Base-by-base conservation (phyloP, 2,329 filamentous ascomycete species). In the Graphium sp. region DNA sequence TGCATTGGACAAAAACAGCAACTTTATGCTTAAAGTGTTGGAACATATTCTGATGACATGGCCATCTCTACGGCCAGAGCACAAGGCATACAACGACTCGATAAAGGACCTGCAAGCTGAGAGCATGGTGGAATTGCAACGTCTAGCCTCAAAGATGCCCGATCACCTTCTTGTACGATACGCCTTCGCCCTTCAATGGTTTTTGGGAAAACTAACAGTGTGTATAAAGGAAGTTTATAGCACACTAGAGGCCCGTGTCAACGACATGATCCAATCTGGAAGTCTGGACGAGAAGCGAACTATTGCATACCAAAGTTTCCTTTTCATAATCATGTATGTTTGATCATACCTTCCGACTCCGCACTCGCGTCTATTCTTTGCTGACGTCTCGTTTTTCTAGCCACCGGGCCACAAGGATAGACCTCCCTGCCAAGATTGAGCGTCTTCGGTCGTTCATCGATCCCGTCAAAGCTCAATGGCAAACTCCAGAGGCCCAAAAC, bases 11-110 rank as follows among this genome's bases (percentile, higher is more conserved):
- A 75, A 74, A 39, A 79, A 82, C 31, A 67, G 77, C 5, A 65
- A 62, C 20, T 87, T 94, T 48, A 89, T 92, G 50, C 62, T 94
- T 13, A 84, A 80, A 45, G 81, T 93, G 14, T 64, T 95, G 4
- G 83, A 94, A 46, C 81, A 94, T 48, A 84, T 94, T 36, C 63
- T 98, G 21, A 73, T 87, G 43, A 84, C 81, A 19, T 77, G 78
- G 53, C 72, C 82, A n/a, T 60, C 67, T 4, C 70, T 81, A 24
- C 67, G 80, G 31, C 73, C 77, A 3, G 69, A 77, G 24, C 69
- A 78, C 41, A 63, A 67, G 22, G 58, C 71, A 4, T 93, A 85
- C 48, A 84, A 80, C 10, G 89, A 95, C 37, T 76, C 85, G 2
- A 79, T 94, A 20, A 89, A 85, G 44, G 82, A 91, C 33, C 62